A percentile compares a stretch with the other conserved stretches of the same genome.
Conservation (phyloP, 2,329 filamentous ascomycete genomes). For the Penicillium sp. region DNA sequence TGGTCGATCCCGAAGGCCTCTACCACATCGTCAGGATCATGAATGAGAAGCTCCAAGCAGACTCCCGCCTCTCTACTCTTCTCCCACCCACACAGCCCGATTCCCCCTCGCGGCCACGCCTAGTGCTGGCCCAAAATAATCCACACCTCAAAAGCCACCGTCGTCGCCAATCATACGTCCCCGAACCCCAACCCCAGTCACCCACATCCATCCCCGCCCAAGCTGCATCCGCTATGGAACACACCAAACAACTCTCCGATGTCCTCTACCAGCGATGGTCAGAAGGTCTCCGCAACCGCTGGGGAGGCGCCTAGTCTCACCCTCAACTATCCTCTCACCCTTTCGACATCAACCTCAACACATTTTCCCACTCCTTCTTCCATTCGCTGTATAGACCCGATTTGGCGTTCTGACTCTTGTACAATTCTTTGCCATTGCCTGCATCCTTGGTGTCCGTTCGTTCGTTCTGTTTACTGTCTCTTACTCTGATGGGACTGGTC, state of each 20-base stretch:
- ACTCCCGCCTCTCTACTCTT: slow-evolving; percentile 40
- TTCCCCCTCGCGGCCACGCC: slow-evolving; percentile 57
- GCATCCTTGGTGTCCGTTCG: slow-evolving; percentile 27
- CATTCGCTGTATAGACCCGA: slow-evolving; percentile 32
- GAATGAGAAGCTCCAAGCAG: slow-evolving; percentile 64
- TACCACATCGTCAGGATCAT: slow-evolving; percentile 79
- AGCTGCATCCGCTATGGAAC: slow-evolving; percentile 75
- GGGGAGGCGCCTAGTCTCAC: slow-evolving; percentile 47
- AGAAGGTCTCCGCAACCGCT: slow-evolving; percentile 72
- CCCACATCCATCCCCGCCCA: slow-evolving; percentile 51
- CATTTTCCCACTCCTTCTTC: slow-evolving; percentile 1
- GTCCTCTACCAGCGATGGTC: slow-evolving; percentile 89
- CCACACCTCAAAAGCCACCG: slow-evolving; percentile 79
- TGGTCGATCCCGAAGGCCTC: slow-evolving; percentile 84
- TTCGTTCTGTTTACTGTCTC: slow-evolving; percentile 11
- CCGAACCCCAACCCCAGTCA: slow-evolving; percentile 39
- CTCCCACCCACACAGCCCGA: slow-evolving; percentile 37
- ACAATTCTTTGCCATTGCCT: slow-evolving; percentile 20
- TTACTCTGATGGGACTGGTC: slow-evolving; percentile 15
- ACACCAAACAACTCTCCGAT: slow-evolving; percentile 83
- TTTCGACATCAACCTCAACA: background rate
- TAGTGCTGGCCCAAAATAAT: slow-evolving; percentile 77
- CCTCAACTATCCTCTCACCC: background rate
- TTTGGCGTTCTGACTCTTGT: slow-evolving; percentile 24
- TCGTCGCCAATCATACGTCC: slow-evolving; percentile 55